Percentiles rank a stretch among this genome's conserved stretches.
Conservation (phyloP, 1,284 basidiomycete species). For the Ustilago tritici region DNA sequence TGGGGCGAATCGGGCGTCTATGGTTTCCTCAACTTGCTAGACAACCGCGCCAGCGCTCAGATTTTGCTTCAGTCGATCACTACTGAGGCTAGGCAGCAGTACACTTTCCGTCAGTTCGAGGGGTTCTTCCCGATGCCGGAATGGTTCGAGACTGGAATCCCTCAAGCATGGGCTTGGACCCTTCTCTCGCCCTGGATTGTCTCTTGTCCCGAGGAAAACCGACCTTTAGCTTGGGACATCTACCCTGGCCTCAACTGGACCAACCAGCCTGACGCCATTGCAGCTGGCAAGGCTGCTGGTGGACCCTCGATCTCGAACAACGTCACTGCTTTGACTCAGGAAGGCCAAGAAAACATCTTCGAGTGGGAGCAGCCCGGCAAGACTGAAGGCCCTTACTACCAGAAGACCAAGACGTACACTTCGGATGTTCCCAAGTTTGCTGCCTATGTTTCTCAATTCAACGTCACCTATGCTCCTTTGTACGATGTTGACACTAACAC, state of each 20-base stretch:
- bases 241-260: conserved; percentile 54
- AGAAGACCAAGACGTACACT: conserved; percentile 50
- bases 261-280: conserved; percentile 51
- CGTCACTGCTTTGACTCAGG: conserved; percentile 48
- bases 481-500: conserved; percentile 51
- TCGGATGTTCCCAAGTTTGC: conserved; percentile 48
- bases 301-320: conserved; percentile 58
- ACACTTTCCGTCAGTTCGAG: conserved; percentile 51
- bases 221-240: conserved; percentile 54
- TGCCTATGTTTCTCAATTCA: conserved; percentile 57
- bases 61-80: conserved; percentile 60
- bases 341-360: conserved; percentile 45
- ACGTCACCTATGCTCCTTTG: conserved; percentile 56
- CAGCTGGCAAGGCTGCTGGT: conserved; percentile 46
- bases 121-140: conserved; percentile 51
- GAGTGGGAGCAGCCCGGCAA: conserved; percentile 53
- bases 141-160: conserved; percentile 61
- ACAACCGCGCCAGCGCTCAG: conserved; percentile 55
- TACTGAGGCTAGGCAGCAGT: conserved; percentile 59
- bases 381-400: conserved; percentile 53
- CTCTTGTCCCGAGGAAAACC: conserved; percentile 49
- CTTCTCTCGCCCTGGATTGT: conserved; percentile 53
- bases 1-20: conserved; percentile 60
- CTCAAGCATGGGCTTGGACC: conserved; percentile 62
- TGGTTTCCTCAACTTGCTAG: conserved; percentile 54